These are phyloP conservation scores for Dictyophora rubrovolvata DNA, from an alignment of 768 basidiomycete genomes.

Conservation along the genomic window DNA sequence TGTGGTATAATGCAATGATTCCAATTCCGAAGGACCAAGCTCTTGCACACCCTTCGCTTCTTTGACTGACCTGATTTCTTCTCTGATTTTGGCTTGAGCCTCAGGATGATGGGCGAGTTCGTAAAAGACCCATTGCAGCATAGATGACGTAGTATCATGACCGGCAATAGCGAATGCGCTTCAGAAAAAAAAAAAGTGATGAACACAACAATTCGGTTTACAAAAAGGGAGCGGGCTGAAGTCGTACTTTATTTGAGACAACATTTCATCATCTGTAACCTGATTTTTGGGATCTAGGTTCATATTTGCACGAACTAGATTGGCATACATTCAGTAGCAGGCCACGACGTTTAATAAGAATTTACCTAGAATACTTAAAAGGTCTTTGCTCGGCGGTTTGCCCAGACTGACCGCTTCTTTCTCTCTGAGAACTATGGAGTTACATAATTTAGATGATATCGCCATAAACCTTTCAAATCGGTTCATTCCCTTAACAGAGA, in stretches of 20 bases:
- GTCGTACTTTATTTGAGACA: conserved; percentile 5
- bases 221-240: neutral
- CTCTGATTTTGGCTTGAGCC: conserved; percentile 28
- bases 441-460: neutral
- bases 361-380: conserved; percentile 5
- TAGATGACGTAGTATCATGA: conserved; percentile 39
- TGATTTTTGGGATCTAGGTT: neutral
- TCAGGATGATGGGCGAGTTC: conserved; percentile 28
- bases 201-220: neutral
- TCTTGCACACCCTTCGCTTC: conserved; percentile 13
- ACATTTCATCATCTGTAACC: neutral
- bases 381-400: neutral
- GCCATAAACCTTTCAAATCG: neutral
- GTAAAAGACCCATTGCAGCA: conserved; percentile 33
- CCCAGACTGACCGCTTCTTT: neutral
- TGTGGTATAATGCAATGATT: conserved; percentile 31
- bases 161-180: conserved; percentile 43
- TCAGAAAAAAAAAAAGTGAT: neutral
- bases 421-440: neutral
- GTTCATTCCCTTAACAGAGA: neutral
- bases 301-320: conserved; percentile 3
- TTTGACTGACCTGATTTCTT: conserved; percentile 23
- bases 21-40: conserved; percentile 29
- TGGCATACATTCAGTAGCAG: neutral
- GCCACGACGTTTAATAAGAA: neutral